Evolutionary conservation across 2,329 filamentous ascomycete genomes (phyloP), one percentile per base, ranked within the genome.

Genomic region (Aspergillus sp.): DNA sequence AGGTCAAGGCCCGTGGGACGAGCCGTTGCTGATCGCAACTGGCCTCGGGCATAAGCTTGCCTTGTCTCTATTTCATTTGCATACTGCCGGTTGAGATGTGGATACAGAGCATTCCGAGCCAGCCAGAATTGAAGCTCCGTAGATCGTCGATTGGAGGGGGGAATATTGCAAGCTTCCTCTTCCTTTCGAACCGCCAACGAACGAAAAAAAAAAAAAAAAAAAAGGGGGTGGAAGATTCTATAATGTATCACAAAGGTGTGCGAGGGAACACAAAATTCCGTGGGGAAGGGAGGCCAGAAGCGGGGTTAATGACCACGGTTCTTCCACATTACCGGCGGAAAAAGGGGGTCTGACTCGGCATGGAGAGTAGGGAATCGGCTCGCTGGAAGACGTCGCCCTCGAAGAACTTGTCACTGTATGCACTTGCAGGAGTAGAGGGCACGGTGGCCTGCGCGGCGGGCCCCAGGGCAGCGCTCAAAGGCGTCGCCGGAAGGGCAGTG

Each of bases 371-470:
- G 22, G 77, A 78, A 63, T 82, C 80, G 2, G 80, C 80, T 52
- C 80, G 71, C 63, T 81, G 78, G 60, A 81, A 81, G 14, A 81
- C 76, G 61, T 81, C 78, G 4, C 80, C 80, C 47, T 78, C 77
- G 63, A 82, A 82, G 58, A 80, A 80, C 36, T 75, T 76, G 64
- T 81, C 79, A 56, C 78, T 77, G 63, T 80, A 80, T 12, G 78
- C 76, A 65, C 74, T 80, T n/a, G 77, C 78, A 6, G 78, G 78
- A 0, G 78, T 80, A 2, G 85, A 90, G 4, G 91, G 90, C 11
- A 96, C 88, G 0, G 92, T 97, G 1, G 93, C 92, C 75, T 96
- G 92, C 56, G 92, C 91, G 20, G 93, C 93, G 6, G 93, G 92
- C 0, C 93, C 94, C 5, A 97, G 82, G 1, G 93, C 93, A 16